phyloP scores from a whole-genome alignment of 768 basidiomycete genomes.

The Xerocomellus dryophilus region DNA sequence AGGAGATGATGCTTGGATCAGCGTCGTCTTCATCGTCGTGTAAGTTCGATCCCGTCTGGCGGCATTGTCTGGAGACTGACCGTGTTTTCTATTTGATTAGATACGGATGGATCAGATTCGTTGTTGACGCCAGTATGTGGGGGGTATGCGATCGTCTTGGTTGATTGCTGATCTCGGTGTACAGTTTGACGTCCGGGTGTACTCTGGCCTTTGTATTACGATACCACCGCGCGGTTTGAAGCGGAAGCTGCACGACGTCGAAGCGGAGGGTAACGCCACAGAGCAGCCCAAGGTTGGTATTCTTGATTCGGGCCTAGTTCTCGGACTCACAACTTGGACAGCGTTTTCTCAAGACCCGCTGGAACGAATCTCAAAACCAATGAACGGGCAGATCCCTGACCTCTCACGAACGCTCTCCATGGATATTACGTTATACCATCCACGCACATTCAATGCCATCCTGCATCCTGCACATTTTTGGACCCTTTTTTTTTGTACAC shows the following conservation, averaged over 20 bases:
- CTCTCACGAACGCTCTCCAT: conserved; percentile 1
- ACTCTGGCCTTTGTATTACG: conserved; percentile 26
- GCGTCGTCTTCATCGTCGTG: conserved; percentile 9
- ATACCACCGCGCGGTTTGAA: conserved; percentile 21
- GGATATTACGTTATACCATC: conserved; percentile 6
- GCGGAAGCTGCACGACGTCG: conserved; percentile 24
- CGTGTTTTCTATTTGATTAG: not conserved
- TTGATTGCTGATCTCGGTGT: not conserved
- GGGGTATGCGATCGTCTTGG: not conserved
- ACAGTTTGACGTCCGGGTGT: conserved; percentile 5
- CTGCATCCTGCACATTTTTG: not conserved
- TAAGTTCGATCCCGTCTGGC: conserved; percentile 1
- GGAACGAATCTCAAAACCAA: conserved; percentile 10
- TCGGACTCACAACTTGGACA: conserved; percentile 1
- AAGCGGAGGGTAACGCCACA: not conserved
- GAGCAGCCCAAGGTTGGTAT: conserved; percentile 21
- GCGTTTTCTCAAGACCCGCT: conserved; percentile 17
- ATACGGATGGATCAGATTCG: conserved; percentile 2
- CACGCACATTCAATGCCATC: not conserved
- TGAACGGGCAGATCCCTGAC: not conserved
- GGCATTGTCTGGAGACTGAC: not conserved
- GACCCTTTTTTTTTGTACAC: not conserved
- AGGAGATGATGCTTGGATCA: conserved; percentile 12
- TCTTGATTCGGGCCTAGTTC: not conserved
- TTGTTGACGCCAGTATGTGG: conserved; percentile 21